phyloP scores from a whole-genome alignment of 2,329 filamentous ascomycete genomes.

The Pseudogymnoascus pannorum region DNA sequence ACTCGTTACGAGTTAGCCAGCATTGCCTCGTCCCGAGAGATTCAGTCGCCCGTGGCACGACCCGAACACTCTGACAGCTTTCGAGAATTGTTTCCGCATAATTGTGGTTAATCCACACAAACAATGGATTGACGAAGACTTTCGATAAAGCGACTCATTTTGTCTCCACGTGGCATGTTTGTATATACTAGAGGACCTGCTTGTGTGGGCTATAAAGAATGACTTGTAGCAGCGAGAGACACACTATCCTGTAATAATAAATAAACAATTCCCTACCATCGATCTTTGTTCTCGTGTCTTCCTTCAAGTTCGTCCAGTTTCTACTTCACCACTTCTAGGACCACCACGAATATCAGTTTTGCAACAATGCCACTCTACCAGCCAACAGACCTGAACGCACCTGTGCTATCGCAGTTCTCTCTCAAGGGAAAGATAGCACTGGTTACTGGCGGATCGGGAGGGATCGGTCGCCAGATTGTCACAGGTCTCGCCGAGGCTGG shows the following conservation, averaged over 20 bases:
- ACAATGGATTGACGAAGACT: not conserved
- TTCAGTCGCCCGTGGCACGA: not conserved
- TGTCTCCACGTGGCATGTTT: not conserved
- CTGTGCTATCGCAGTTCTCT: conserved; percentile 31
- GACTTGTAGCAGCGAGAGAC: too few species aligned
- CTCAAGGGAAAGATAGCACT: conserved; percentile 37
- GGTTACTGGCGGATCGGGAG: conserved; percentile 39
- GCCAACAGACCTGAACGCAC: not conserved
- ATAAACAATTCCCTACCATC: not conserved
- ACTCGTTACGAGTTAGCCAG: not conserved
- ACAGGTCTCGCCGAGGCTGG: conserved; percentile 38
- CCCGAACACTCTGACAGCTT: too few species aligned
- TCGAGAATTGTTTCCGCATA: too few species aligned
- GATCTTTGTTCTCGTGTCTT: not conserved
- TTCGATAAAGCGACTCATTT: too few species aligned
- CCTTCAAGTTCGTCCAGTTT: not conserved
- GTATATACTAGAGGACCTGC: conserved; percentile 26
- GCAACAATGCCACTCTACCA: conserved; percentile 16
- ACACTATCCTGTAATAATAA: not conserved
- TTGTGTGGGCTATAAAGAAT: conserved; percentile 28
- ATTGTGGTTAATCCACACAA: too few species aligned
- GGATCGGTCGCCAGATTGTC: conserved; percentile 37
- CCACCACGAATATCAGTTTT: too few species aligned
- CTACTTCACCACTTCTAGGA: too few species aligned
- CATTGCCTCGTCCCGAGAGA: not conserved